These are phyloP conservation scores for Neurospora sp. DNA, from an alignment of 495 filamentous ascomycete species.

Conservation along the genomic window DNA sequence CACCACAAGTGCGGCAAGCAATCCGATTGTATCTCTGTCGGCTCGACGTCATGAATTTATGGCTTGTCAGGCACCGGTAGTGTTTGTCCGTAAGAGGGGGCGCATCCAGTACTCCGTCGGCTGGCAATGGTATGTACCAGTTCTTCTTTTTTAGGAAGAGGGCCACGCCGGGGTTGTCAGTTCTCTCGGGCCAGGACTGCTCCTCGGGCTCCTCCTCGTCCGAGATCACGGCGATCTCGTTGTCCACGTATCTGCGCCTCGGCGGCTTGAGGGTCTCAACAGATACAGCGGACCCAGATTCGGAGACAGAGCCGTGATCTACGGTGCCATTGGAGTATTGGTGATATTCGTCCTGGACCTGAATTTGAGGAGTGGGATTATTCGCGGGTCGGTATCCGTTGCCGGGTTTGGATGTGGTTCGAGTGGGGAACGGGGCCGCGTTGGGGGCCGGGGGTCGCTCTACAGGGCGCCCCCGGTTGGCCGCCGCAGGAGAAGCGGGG, in stretches of 20 bases:
- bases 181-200: slow-evolving; percentile 3
- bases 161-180: slow-evolving; percentile 20
- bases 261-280: slow-evolving; percentile 10
- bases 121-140: slow-evolving; percentile 1
- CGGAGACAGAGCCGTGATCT: slow-evolving; percentile 7
- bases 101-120: slow-evolving; percentile 13
- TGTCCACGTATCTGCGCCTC: background rate
- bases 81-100: slow-evolving; percentile 15
- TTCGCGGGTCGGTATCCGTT: background rate
- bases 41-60: slow-evolving; percentile 20
- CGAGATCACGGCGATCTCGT: background rate
- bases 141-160: slow-evolving; percentile 22
- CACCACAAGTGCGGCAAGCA: slow-evolving; percentile 18
- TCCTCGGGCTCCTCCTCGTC: slow-evolving; percentile 3
- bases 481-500: slow-evolving; percentile 10
- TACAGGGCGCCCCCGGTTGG: slow-evolving; percentile 1
- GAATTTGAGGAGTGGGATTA: background rate
- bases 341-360: background rate
- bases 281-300: slow-evolving; percentile 11
- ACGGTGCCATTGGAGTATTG: background rate
- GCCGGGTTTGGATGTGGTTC: background rate
- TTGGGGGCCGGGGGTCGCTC: background rate
- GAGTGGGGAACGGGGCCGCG: background rate
- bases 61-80: slow-evolving; percentile 16
- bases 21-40: slow-evolving; percentile 19